Evolutionary conservation across 2,329 filamentous ascomycete genomes (phyloP).

Genomic region (Colletotrichum liaoningense): DNA sequence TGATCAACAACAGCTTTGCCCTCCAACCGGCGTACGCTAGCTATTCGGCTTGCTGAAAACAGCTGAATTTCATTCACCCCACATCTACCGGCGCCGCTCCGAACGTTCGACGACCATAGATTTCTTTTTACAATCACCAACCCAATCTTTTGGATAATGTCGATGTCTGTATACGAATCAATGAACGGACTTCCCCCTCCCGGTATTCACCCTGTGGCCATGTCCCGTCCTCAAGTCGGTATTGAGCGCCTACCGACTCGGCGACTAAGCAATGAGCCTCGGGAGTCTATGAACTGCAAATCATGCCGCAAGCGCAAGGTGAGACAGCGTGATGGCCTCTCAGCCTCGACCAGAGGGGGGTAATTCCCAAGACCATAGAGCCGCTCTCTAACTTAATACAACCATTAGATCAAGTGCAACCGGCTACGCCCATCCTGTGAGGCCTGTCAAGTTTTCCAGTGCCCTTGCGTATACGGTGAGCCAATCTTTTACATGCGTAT

Average conservation of each 20-base stretch:
- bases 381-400: constrained; percentile 24
- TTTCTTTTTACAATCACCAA: neutral
- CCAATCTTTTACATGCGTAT: constrained; percentile 8
- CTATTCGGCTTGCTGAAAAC: constrained; percentile 9
- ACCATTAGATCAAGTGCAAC: constrained; percentile 87
- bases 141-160: constrained; percentile 47
- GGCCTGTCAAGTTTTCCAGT: constrained; percentile 90
- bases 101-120: neutral
- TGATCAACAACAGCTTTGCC: constrained; percentile 10
- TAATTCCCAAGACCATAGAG: neutral
- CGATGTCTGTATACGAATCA: constrained; percentile 51
- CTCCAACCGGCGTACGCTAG: constrained; percentile 4
- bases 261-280: constrained; percentile 78
- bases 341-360: neutral
- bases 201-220: constrained; percentile 61
- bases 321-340: constrained; percentile 38
- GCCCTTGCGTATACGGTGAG: constrained; percentile 88
- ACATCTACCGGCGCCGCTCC: neutral
- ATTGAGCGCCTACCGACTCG: constrained; percentile 82
- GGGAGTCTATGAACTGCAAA: constrained; percentile 96
- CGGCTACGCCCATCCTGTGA: constrained; percentile 86
- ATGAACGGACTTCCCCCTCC: constrained; percentile 56
- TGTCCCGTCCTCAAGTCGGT: constrained; percentile 82
- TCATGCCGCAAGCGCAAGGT: constrained; percentile 94
- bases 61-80: neutral